These are phyloP conservation scores for Emergomyces pasteurianus DNA, from an alignment of 2,329 filamentous ascomycete species.

Conservation along the genomic window DNA sequence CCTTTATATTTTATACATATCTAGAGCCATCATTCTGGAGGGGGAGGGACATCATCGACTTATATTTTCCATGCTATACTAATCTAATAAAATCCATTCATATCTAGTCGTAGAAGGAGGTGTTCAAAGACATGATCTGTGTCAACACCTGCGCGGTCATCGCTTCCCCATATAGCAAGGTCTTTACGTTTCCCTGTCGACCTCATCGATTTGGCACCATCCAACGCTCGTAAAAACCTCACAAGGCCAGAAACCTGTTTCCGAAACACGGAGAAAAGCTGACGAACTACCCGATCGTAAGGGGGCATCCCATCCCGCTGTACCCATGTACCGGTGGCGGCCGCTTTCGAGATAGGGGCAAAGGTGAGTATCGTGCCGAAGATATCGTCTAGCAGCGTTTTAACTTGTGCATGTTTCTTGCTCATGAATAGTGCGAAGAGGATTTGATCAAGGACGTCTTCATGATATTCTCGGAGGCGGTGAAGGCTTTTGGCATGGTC, in stretches of 20 bases:
- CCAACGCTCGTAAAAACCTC: conserved; percentile 53
- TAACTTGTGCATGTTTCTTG: conserved; percentile 60
- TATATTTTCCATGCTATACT: not conserved
- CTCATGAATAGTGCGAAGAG: conserved; percentile 61
- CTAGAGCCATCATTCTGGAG: not conserved
- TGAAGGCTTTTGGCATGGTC: conserved; percentile 50
- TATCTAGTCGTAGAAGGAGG: conserved; percentile 57
- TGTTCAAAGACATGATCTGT: conserved; percentile 53
- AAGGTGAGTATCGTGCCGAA: conserved; percentile 63
- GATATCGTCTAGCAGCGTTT: conserved; percentile 63
- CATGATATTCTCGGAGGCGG: conserved; percentile 56
- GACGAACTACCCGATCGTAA: conserved; percentile 19
- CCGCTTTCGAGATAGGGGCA: conserved; percentile 32
- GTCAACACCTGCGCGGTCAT: conserved; percentile 19
- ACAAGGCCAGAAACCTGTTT: conserved; percentile 66
- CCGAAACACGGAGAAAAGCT: conserved; percentile 53
- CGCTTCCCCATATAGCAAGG: conserved; percentile 15
- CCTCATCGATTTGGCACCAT: conserved; percentile 49
- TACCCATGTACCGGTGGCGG: not conserved
- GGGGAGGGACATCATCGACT: not conserved
- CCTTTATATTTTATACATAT: not conserved
- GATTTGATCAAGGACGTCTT: conserved; percentile 61
- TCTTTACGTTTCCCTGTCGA: conserved; percentile 17
- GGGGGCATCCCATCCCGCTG: not conserved
- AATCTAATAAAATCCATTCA: conserved; percentile 52